Conservation (phyloP, 306 rosid species). For the Carpinus viminea region DNA sequence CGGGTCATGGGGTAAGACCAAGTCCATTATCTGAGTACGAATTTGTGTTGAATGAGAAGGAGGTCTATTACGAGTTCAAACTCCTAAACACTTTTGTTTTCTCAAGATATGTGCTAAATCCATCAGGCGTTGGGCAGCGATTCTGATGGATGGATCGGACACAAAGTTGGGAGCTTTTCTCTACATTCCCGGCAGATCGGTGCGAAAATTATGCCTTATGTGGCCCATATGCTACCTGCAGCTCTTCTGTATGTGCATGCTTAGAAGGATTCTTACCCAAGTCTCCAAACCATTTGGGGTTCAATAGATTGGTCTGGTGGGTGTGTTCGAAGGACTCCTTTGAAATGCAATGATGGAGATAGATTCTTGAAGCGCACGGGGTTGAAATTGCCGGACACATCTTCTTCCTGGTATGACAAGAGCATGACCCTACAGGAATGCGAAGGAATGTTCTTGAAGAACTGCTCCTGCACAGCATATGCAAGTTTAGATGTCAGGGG, state of each 20-base stretch:
- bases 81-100: background rate
- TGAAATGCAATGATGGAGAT: constrained; percentile 25
- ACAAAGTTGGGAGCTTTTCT: constrained; percentile 18
- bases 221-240: constrained; percentile 24
- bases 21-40: background rate
- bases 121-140: constrained; percentile 21
- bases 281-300: background rate
- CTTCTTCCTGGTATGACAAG: constrained; percentile 35
- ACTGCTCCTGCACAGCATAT: constrained; percentile 41
- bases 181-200: background rate
- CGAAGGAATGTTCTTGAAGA: constrained; percentile 23
- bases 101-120: constrained; percentile 8
- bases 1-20: constrained; percentile 1
- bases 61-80: constrained; percentile 9
- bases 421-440: constrained; percentile 28
- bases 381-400: constrained; percentile 34
- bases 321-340: constrained; percentile 21
- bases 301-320: constrained; percentile 25
- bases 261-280: constrained; percentile 21
- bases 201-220: constrained; percentile 34
- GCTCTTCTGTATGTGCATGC: constrained; percentile 24
- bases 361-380: constrained; percentile 5
- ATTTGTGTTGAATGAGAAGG: constrained; percentile 15
- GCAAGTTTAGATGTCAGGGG: constrained; percentile 20
- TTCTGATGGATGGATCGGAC: constrained; percentile 16